These are phyloP conservation scores for Botrytis pseudocinerea DNA, from an alignment of 2,329 filamentous ascomycete genomes.

Conservation along the genomic window DNA sequence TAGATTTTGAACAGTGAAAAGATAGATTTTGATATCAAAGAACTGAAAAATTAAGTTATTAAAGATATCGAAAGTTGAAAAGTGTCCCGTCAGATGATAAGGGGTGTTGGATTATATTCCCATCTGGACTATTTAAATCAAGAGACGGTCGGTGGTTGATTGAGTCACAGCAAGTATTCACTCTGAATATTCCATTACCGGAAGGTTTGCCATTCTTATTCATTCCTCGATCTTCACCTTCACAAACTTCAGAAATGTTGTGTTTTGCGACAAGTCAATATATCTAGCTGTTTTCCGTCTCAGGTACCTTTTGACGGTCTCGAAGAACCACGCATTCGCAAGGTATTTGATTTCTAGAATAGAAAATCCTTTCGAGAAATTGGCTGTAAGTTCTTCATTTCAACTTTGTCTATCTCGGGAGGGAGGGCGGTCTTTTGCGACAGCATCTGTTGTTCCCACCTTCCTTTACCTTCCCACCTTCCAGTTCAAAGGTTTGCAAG, in stretches of 20 bases:
- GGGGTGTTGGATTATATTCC: background rate
- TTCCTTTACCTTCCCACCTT: background rate
- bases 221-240: background rate
- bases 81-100: no score
- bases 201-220: background rate
- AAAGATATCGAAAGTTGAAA: no score
- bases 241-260: background rate
- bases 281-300: background rate
- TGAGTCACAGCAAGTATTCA: background rate
- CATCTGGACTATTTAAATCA: background rate
- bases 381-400: background rate
- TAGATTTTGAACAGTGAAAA: no score
- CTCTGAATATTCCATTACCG: background rate
- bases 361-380: background rate
- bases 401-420: background rate
- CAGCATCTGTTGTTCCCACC: background rate
- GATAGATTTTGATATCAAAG: no score
- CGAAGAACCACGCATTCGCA: background rate
- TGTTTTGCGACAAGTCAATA: background rate
- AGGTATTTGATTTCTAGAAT: background rate
- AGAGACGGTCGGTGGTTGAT: background rate
- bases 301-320: background rate
- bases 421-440: background rate
- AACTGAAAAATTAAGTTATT: no score
- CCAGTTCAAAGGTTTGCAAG: conserved; percentile 1